Evolutionary conservation across 2,329 filamentous ascomycete species (phyloP), one percentile per base, ranked within the genome.

Genomic region (Fusarium caatingaense): DNA sequence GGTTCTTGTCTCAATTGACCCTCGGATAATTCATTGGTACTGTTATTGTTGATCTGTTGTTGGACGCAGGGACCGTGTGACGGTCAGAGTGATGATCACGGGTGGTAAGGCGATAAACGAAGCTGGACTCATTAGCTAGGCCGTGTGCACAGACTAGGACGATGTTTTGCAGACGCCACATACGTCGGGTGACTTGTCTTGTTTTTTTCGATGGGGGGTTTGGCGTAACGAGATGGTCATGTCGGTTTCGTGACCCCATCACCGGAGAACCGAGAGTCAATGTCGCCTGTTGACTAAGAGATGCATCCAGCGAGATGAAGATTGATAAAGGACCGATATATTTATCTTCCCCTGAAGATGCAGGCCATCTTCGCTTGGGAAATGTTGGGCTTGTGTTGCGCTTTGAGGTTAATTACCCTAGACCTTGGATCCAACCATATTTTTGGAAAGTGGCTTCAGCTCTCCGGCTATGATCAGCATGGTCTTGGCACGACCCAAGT

Each of bases 131-230:
- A 41, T 27, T 8, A 15, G 23, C 8, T 41, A 41, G 32, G 18
- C 13, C 12, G 8, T 11, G 8, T 41, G 49, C 49, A 53, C 49
- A 53, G 23, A 53, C 23, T 42, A 9, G 5, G 16, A 15, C 5
- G 13, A 53, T 41, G 47, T 50, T 50, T 32, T 50, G 30, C 21
- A 50, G 47, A n/a, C 32, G 47, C 47, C 47, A 50, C 47, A 9
- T 50, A 50, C 30, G 30, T 37, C 47, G 21, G 6, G 21, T 50
- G 16, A 34, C 34, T 37, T 12, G 18, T n/a, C 18, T 11, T n/a
- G 34, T 12, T n/a, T n/a, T n/a, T 37, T 37, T 37, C 2, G 6
- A 37, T 37, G 6, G 18, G n/a, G 34, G 10, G 1, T 34, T n/a
- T 11, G n/a, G 10, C 6, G 34, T 37, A 37, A 18, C 42, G 12